Evolutionary conservation across 73 alveolate species (phyloP).

Genomic region (Durusdinium trenchii): DNA sequence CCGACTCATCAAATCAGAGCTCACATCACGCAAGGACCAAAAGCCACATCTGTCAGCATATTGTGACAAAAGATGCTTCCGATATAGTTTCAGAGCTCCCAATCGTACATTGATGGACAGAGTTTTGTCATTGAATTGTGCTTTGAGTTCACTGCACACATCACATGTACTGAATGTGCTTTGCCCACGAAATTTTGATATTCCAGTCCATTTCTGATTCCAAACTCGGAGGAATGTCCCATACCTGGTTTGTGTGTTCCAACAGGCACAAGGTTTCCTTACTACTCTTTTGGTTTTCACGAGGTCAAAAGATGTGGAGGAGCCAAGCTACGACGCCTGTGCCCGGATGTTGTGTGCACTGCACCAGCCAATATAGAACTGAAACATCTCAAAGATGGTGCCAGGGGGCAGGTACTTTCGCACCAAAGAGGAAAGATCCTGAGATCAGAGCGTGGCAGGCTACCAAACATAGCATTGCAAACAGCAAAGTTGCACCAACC

Average conservation of each 20-base stretch:
- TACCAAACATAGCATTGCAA: background rate
- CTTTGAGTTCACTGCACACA: constrained; percentile 28
- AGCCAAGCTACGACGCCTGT: constrained; percentile 1
- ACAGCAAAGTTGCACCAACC: background rate
- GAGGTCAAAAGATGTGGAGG: too few species aligned
- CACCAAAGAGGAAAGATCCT: background rate
- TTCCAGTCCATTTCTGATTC: background rate
- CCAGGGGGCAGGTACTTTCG: constrained; percentile 45
- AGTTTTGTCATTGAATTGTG: background rate
- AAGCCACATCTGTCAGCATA: constrained; percentile 43
- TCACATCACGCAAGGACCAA: background rate
- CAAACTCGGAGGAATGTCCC: constrained; percentile 19
- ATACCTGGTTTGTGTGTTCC: too few species aligned
- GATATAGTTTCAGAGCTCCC: background rate
- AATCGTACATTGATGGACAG: background rate
- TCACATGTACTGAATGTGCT: constrained; percentile 3
- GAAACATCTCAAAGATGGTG: constrained; percentile 15
- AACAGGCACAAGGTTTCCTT: too few species aligned
- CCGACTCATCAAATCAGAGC: background rate
- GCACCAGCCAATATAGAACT: constrained; percentile 48
- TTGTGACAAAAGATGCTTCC: constrained; percentile 2
- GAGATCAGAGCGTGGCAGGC: background rate
- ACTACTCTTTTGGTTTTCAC: too few species aligned
- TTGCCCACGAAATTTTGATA: constrained; percentile 13
- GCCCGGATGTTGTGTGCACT: background rate